A percentile compares a stretch with the other conserved stretches of the same genome.
phyloP scores from a whole-genome alignment of 768 basidiomycete genomes.

The Russula abietina region DNA sequence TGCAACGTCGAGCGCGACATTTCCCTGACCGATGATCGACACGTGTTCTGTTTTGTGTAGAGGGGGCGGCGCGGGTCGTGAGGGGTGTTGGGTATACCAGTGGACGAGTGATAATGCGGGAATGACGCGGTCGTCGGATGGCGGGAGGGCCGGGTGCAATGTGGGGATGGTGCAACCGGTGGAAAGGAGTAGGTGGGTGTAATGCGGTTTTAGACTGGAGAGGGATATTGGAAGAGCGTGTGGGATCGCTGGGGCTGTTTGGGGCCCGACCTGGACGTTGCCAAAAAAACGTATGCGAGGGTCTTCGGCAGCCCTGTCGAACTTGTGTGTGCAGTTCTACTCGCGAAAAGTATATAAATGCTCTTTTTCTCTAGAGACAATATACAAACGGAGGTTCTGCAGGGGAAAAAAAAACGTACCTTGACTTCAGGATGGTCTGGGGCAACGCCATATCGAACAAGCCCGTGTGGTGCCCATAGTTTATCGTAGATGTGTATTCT shows the following conservation, averaged over 20 bases:
- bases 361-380: background rate
- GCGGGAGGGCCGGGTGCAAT: conserved; percentile 49
- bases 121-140: conserved; percentile 42
- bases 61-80: conserved; percentile 51
- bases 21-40: conserved; percentile 87
- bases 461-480: conserved; percentile 89
- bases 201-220: conserved; percentile 55
- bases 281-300: conserved; percentile 85
- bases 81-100: conserved; percentile 95
- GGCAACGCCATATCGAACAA: conserved; percentile 94
- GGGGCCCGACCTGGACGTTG: conserved; percentile 60
- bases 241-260: conserved; percentile 38
- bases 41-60: conserved; percentile 65
- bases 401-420: conserved; percentile 38
- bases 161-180: conserved; percentile 74
- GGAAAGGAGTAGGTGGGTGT: conserved; percentile 82
- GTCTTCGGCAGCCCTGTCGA: conserved; percentile 76
- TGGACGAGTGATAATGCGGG: conserved; percentile 84
- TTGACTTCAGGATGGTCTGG: conserved; percentile 99
- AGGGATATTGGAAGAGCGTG: conserved; percentile 56
- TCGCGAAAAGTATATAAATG: background rate
- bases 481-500: conserved; percentile 85
- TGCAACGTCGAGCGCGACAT: conserved; percentile 89
- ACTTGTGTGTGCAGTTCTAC: conserved; percentile 95
- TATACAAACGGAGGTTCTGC: no score